Evolutionary conservation across 768 basidiomycete species (phyloP).

Genomic region (Xerocomus brunneocitrinus): DNA sequence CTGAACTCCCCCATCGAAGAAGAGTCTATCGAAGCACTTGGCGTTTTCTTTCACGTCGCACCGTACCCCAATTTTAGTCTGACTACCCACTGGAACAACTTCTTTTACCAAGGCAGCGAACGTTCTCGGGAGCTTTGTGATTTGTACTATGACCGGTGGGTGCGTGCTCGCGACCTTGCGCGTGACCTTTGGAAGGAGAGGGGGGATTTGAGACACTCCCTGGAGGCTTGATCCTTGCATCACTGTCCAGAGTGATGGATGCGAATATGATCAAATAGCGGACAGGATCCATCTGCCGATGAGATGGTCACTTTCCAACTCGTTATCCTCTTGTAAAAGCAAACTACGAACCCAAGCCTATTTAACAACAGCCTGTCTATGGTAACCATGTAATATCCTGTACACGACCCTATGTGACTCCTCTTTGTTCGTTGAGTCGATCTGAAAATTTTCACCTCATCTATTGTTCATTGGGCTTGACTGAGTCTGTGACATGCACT

Average conservation of each 20-base stretch:
- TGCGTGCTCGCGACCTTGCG: background rate
- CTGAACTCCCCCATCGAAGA: slow-evolving; percentile 2
- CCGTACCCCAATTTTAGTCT: slow-evolving; percentile 3
- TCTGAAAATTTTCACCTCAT: too few relatives aligned
- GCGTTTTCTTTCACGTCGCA: slow-evolving; percentile 10
- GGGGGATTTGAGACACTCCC: slow-evolving; percentile 1
- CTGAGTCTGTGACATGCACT: too few relatives aligned
- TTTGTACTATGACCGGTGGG: slow-evolving; percentile 5
- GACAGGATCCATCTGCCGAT: too few relatives aligned
- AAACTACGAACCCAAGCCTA: too few relatives aligned
- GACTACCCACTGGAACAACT: slow-evolving; percentile 1
- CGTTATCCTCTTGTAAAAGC: too few relatives aligned
- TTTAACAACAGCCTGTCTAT: too few relatives aligned
- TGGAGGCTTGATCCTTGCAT: background rate
- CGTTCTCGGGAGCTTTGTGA: background rate
- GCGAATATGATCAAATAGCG: too few relatives aligned
- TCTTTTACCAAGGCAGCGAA: background rate
- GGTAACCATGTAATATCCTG: too few relatives aligned
- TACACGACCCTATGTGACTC: too few relatives aligned
- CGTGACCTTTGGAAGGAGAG: background rate
- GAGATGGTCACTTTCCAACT: too few relatives aligned
- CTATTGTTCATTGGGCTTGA: too few relatives aligned
- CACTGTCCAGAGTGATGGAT: background rate
- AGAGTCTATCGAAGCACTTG: slow-evolving; percentile 7
- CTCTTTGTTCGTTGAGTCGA: too few relatives aligned